phyloP scores from a whole-genome alignment of 345 rosid species.

The Clausena lansium region DNA sequence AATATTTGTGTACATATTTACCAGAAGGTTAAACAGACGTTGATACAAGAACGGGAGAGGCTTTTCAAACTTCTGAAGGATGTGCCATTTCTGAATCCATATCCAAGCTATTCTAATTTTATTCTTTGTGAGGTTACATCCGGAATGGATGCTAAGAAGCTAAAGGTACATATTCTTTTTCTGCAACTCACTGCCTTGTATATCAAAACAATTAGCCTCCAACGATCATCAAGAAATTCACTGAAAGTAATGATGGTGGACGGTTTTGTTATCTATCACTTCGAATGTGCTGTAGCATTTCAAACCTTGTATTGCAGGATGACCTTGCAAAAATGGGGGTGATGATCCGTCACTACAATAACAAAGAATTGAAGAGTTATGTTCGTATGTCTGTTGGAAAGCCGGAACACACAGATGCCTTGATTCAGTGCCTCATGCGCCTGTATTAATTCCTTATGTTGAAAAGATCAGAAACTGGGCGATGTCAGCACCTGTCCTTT shows the following conservation, averaged over 20 bases:
- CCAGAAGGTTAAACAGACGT: slow-evolving; percentile 70
- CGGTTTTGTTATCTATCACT: neutral
- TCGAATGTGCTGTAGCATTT: neutral
- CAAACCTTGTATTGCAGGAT: slow-evolving; percentile 41
- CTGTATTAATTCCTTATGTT: slow-evolving; percentile 31
- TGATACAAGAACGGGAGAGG: slow-evolving; percentile 74
- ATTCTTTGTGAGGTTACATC: slow-evolving; percentile 80
- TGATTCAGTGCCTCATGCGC: slow-evolving; percentile 55
- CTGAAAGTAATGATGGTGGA: neutral
- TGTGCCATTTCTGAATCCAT: slow-evolving; percentile 80
- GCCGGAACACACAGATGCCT: slow-evolving; percentile 75
- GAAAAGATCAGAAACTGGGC: neutral
- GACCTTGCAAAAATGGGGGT: slow-evolving; percentile 87
- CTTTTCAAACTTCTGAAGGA: slow-evolving; percentile 62
- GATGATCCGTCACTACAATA: slow-evolving; percentile 91
- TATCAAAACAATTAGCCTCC: neutral
- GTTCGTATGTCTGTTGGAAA: slow-evolving; percentile 80
- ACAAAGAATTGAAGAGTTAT: slow-evolving; percentile 69
- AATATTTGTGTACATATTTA: slow-evolving; percentile 14
- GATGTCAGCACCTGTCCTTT: neutral
- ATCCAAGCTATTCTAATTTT: slow-evolving; percentile 82
- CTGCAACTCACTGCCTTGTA: neutral
- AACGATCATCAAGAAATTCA: neutral
- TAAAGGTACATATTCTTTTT: slow-evolving; percentile 44
- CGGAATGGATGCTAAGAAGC: slow-evolving; percentile 82